Percentiles rank a stretch among this genome's conserved stretches.
These are phyloP conservation scores for Tetradesmus obliquus DNA, from an alignment of 139 green algal genomes.

Conservation along the genomic window DNA sequence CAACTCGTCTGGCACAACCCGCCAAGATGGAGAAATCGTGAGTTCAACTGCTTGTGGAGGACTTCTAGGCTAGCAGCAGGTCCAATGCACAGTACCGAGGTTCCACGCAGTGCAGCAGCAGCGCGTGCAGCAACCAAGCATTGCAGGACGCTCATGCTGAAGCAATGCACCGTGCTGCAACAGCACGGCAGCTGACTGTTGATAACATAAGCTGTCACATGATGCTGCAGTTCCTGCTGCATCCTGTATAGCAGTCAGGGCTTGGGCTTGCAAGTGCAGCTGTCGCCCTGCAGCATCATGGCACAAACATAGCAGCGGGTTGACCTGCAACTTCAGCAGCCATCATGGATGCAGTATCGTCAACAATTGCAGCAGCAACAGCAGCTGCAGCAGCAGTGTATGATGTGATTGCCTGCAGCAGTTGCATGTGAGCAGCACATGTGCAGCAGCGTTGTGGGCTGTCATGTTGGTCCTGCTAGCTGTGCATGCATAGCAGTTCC, in stretches of 20 bases:
- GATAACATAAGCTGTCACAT: no score
- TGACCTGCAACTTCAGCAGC: not conserved
- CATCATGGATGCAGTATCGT: not conserved
- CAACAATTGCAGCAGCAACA: not conserved
- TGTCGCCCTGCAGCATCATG: no score
- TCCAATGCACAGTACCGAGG: not conserved
- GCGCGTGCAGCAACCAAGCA: not conserved
- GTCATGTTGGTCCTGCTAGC: not conserved
- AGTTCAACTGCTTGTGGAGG: conserved; percentile 2
- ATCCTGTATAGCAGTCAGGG: no score
- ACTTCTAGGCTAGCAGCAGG: not conserved
- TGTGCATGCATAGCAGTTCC: not conserved
- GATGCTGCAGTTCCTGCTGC: no score
- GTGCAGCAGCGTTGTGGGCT: not conserved
- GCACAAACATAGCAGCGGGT: no score
- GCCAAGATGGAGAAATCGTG: conserved; percentile 77
- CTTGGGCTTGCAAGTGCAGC: no score
- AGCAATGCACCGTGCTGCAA: not conserved
- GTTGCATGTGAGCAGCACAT: not conserved
- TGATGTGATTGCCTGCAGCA: not conserved
- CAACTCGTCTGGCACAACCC: conserved; percentile 91
- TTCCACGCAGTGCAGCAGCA: not conserved
- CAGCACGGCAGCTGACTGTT: no score
- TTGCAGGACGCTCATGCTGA: not conserved
- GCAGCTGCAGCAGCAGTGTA: not conserved